These are phyloP conservation scores for Pseudisothecium myosuroides DNA, from an alignment of 225 moss, liverwort and hornwort species.

Conservation along the genomic window DNA sequence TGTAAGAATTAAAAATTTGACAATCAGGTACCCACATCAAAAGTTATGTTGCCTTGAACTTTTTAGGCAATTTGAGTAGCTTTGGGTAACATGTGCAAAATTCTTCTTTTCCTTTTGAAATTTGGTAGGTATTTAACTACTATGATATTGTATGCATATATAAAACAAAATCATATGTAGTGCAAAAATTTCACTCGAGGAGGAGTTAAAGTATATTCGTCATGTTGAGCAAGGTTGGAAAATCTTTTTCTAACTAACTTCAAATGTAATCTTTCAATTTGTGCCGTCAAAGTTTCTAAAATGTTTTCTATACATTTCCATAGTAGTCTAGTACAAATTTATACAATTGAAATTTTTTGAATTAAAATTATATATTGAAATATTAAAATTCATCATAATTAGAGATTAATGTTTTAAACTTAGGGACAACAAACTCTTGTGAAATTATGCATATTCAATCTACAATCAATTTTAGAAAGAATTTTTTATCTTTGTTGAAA, in stretches of 20 bases:
- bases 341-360: too few species aligned
- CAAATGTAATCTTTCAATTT: background rate
- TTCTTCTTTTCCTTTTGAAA: too few species aligned
- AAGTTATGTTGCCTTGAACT: too few species aligned
- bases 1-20: too few species aligned
- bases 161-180: background rate
- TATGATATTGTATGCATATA: background rate
- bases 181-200: background rate
- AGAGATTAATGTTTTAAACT: background rate
- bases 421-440: background rate
- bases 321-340: background rate
- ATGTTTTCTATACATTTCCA: background rate
- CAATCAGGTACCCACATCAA: too few species aligned
- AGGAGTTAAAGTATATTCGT: too few species aligned
- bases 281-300: background rate
- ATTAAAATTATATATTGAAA: too few species aligned
- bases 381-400: background rate
- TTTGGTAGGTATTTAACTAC: background rate
- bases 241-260: background rate
- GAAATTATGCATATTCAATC: background rate
- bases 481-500: too few species aligned
- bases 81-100: too few species aligned
- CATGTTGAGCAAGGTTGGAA: background rate
- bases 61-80: too few species aligned
- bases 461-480: too few species aligned